phyloP scores from a whole-genome alignment of 352 stramenopile species.

The Globisporangium nodosum region DNA sequence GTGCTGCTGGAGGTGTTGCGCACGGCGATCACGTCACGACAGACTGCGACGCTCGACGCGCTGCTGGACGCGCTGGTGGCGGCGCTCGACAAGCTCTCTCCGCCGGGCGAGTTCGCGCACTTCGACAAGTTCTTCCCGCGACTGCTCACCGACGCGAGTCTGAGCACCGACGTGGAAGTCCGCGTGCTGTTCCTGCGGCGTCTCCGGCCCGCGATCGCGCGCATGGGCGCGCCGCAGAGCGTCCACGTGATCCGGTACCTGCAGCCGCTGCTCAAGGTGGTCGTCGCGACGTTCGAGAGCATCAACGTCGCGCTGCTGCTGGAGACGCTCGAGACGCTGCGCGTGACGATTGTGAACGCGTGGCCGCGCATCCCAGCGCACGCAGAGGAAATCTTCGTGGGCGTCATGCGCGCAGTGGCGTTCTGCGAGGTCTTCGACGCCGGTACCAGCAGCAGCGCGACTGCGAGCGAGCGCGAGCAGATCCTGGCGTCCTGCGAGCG shows the following conservation, averaged over 20 bases:
- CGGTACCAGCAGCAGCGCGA: constrained; percentile 18
- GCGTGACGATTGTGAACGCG: constrained; percentile 37
- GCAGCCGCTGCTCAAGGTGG: constrained; percentile 72
- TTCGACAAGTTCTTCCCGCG: constrained; percentile 70
- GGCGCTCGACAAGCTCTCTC: constrained; percentile 57
- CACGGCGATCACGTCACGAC: constrained; percentile 52
- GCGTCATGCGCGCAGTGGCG: constrained; percentile 58
- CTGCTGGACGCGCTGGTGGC: constrained; percentile 54
- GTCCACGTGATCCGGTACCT: constrained; percentile 70
- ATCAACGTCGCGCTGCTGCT: constrained; percentile 42
- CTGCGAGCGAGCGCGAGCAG: constrained; percentile 19
- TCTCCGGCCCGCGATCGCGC: constrained; percentile 35
- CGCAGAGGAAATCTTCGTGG: constrained; percentile 58
- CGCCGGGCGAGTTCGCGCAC: constrained; percentile 37
- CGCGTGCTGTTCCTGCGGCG: constrained; percentile 52
- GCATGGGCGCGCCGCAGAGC: constrained; percentile 60
- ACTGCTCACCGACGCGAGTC: constrained; percentile 57
- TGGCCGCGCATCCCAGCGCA: constrained; percentile 75
- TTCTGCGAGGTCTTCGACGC: constrained; percentile 63
- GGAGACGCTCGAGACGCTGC: constrained; percentile 58
- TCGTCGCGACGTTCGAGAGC: constrained; percentile 61
- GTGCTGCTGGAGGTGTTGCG: constrained; percentile 71
- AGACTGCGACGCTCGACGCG: constrained; percentile 44
- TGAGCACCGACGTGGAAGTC: constrained; percentile 50
- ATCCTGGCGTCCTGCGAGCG: constrained; percentile 31